Evolutionary conservation across 352 stramenopile species (phyloP).

Genomic region (Phytophthora boehmeriae): DNA sequence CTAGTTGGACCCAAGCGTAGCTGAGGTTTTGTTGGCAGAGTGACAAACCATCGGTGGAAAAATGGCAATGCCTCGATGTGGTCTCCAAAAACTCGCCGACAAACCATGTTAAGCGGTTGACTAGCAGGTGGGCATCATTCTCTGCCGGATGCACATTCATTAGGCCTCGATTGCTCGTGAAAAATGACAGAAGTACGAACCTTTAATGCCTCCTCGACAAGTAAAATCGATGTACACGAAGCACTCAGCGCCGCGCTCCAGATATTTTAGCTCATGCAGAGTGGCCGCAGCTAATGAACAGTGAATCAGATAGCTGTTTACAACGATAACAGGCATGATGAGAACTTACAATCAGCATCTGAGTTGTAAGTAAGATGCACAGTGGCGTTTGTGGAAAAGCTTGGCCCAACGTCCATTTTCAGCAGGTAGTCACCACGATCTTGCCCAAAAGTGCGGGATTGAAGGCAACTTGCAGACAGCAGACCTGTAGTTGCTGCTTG

Average conservation of each 20-base stretch:
- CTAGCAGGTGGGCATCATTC: slow-evolving; percentile 44
- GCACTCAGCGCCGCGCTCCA: slow-evolving; percentile 71
- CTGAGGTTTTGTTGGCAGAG: slow-evolving; percentile 57
- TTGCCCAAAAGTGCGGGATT: slow-evolving; percentile 28
- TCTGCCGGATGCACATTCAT: slow-evolving; percentile 32
- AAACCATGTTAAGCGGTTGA: slow-evolving; percentile 57
- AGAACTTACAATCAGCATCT: slow-evolving; percentile 67
- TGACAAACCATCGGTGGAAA: slow-evolving; percentile 73
- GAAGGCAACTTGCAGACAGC: slow-evolving; percentile 46
- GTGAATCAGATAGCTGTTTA: slow-evolving; percentile 1
- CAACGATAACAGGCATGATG: not conserved
- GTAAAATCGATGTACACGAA: slow-evolving; percentile 69
- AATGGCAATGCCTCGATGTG: slow-evolving; percentile 63
- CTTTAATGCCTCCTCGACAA: slow-evolving; percentile 56
- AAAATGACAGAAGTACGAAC: slow-evolving; percentile 28
- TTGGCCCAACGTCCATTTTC: slow-evolving; percentile 65
- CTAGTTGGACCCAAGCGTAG: slow-evolving; percentile 36
- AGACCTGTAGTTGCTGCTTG: slow-evolving; percentile 50
- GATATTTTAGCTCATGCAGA: slow-evolving; percentile 75
- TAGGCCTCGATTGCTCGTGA: not conserved
- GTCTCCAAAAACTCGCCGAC: slow-evolving; percentile 59
- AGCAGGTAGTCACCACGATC: slow-evolving; percentile 70
- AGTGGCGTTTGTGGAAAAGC: slow-evolving; percentile 56
- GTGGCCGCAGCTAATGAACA: slow-evolving; percentile 54
- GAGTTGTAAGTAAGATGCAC: slow-evolving; percentile 68